These are phyloP conservation scores for Asterochloris sp. DNA, from an alignment of 139 green algal genomes.

Conservation along the genomic window DNA sequence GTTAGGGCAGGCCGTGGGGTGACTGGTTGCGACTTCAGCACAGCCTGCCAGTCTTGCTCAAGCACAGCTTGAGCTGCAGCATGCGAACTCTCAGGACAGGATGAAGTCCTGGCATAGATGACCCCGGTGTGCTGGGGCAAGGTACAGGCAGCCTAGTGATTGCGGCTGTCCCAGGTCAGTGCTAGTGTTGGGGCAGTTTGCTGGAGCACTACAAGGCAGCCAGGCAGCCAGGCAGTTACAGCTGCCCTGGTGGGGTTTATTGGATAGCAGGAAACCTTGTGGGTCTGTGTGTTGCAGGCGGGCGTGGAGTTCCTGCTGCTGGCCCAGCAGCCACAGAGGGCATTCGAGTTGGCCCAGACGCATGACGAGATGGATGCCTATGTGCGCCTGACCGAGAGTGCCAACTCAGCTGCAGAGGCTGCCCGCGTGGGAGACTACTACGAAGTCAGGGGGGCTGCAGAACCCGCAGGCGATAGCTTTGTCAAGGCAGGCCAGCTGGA, in stretches of 20 bases:
- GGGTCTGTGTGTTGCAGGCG: constrained; percentile 6
- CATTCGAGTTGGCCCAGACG: constrained; percentile 63
- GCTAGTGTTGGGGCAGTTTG: no score
- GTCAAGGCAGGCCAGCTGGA: constrained; percentile 40
- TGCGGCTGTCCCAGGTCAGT: no score
- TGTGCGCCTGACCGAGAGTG: constrained; percentile 42
- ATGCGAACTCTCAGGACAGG: no score
- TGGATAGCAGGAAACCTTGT: not conserved
- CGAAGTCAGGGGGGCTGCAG: constrained; percentile 43
- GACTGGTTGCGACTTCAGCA: no score
- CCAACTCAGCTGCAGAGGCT: constrained; percentile 30
- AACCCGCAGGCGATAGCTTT: constrained; percentile 59
- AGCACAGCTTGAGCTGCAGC: no score
- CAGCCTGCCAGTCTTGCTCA: no score
- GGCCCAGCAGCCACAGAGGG: constrained; percentile 58
- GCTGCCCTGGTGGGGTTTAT: not conserved
- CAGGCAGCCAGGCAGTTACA: no score
- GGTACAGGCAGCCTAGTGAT: no score
- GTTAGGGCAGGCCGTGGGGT: no score
- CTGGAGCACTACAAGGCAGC: no score
- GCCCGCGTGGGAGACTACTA: constrained; percentile 56
- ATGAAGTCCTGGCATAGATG: no score
- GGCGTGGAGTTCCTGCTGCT: constrained; percentile 71
- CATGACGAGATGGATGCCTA: constrained; percentile 70
- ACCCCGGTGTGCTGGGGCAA: no score